Base-by-base conservation (phyloP, 2,329 filamentous ascomycete species). In the Aspergillus candidus region DNA sequence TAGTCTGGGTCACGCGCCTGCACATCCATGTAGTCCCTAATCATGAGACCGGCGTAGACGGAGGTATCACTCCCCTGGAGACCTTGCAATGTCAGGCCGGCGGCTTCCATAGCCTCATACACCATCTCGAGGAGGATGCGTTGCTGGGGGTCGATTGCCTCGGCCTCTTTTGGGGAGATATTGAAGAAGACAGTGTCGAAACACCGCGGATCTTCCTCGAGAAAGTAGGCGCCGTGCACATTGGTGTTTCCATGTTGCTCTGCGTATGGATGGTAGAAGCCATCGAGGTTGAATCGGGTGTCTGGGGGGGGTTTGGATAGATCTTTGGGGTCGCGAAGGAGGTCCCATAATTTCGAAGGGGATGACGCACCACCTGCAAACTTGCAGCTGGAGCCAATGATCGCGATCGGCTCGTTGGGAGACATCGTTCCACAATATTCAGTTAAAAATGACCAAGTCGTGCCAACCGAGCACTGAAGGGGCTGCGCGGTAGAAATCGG, bases 161-260 rank as follows among this genome's bases (percentile, higher is more conserved):
- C 72, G 4, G 57, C 57, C 44, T 60, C 57, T 7, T 54, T 43
- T 12, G 50, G 55, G 15, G 56, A 56, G 7, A 56, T 56, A 17
- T 52, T 54, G 35, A 60, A 60, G 44, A 60, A 60, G 5, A 53
- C 50, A 8, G 54, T 54, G 35, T 60, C 57, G 32, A 60, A 60
- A 18, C 51, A 33, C 13, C 51, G 50, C 37, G 53, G 44, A 32
- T 59, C 53, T 14, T 59, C 52, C 3, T 48, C 50, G 11, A 60
- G 45, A 2, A 58, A 38, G 38, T 60, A 60, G 3, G 56, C 56
- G 27, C 57, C 49, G 7, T 48, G 50, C 8, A 55, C 54, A 22
- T 57, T 58, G n/a, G 50, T 55, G 10, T 54, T 57, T 10, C 56
- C 56, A 43, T 56, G 57, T 38, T 59, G 55, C 15, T 37, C 22